These are phyloP conservation scores for Achaetomiella virescens DNA, from an alignment of 495 filamentous ascomycete species.

Conservation along the genomic window DNA sequence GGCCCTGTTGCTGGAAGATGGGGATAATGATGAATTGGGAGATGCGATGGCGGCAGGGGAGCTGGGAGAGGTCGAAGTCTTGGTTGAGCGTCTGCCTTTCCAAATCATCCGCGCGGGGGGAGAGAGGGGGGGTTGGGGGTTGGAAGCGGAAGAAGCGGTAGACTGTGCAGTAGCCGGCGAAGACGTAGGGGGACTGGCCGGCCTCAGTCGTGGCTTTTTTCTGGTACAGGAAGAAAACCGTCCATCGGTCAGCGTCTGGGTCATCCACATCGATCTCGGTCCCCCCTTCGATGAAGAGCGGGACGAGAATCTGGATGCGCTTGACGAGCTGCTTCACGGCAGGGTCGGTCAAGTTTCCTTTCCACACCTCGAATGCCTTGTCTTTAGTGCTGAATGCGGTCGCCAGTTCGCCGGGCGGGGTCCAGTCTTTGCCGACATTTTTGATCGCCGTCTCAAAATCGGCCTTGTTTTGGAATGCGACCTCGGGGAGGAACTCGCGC, in stretches of 20 bases:
- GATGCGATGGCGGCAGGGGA: constrained; percentile 71
- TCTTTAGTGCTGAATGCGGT: constrained; percentile 33
- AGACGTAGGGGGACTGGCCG: constrained; percentile 54
- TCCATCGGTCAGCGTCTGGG: constrained; percentile 75
- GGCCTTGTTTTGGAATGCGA: constrained; percentile 54
- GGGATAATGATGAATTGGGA: constrained; percentile 94
- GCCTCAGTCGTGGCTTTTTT: constrained; percentile 45
- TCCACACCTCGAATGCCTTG: constrained; percentile 48
- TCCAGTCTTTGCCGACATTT: constrained; percentile 51
- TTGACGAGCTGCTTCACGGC: constrained; percentile 59
- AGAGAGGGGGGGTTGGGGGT: constrained; percentile 20
- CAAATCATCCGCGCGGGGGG: constrained; percentile 13
- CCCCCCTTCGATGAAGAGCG: constrained; percentile 88
- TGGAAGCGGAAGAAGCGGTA: constrained; percentile 72
- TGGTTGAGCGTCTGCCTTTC: constrained; percentile 24
- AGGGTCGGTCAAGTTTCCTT: constrained; percentile 44
- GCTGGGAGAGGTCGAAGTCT: constrained; percentile 28
- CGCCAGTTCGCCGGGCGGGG: constrained; percentile 46
- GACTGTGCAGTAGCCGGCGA: constrained; percentile 81
- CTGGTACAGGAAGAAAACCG: constrained; percentile 75
- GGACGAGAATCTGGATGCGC: constrained; percentile 76
- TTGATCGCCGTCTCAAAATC: constrained; percentile 56
- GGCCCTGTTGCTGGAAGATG: constrained; percentile 70
- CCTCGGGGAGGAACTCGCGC: constrained; percentile 60
- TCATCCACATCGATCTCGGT: constrained; percentile 65